phyloP scores from a whole-genome alignment of 345 rosid species.

The Kernera saxatilis region DNA sequence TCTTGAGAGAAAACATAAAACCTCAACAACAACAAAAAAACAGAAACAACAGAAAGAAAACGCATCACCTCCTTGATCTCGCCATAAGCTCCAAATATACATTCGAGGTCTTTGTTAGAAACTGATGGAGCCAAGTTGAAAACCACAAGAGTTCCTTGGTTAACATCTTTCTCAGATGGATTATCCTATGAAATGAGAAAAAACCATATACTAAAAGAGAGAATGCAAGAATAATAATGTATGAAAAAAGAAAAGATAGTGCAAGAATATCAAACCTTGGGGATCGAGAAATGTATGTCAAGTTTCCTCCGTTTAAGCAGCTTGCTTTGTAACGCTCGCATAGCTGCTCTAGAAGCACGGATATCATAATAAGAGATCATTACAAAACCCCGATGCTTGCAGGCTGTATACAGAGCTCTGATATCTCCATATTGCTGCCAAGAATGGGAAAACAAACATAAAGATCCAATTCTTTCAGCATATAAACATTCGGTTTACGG shows the following conservation, averaged over 20 bases:
- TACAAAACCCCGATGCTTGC: conserved; percentile 78
- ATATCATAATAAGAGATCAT: conserved; percentile 81
- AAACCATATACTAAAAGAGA: neutral
- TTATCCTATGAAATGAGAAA: conserved; percentile 43
- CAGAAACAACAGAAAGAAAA: neutral
- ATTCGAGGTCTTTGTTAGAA: conserved; percentile 62
- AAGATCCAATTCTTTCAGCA: neutral
- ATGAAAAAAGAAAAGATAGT: neutral
- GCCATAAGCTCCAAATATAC: conserved; percentile 65
- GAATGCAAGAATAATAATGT: neutral
- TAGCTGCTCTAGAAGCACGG: conserved; percentile 73
- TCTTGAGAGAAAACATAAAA: neutral
- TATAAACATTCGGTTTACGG: neutral
- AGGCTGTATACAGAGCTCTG: conserved; percentile 67
- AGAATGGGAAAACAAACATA: neutral
- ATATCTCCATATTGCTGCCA: conserved; percentile 72
- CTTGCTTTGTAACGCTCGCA: conserved; percentile 67
- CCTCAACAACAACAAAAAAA: no score
- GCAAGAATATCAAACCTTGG: conserved; percentile 45
- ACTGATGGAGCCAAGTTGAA: conserved; percentile 79
- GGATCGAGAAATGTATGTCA: conserved; percentile 82
- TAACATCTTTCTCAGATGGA: conserved; percentile 75
- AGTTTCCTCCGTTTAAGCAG: conserved; percentile 65
- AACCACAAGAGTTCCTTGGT: conserved; percentile 76
- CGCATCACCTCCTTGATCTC: conserved; percentile 72